Evolutionary conservation across 495 filamentous ascomycete species (phyloP).

Genomic region (Pyrenula massariospora): DNA sequence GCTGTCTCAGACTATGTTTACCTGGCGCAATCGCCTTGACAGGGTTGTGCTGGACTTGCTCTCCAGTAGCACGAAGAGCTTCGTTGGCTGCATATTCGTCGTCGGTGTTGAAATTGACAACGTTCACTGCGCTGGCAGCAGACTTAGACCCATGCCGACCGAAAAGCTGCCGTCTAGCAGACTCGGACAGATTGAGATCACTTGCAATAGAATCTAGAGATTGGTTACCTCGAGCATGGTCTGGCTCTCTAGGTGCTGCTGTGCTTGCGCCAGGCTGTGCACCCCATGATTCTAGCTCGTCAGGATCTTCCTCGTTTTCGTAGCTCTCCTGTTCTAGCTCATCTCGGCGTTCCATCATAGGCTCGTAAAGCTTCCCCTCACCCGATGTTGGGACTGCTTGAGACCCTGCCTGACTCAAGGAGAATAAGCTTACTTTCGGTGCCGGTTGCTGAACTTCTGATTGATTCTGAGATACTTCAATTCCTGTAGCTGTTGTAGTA

Average conservation of each 20-base stretch:
- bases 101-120: slow-evolving; percentile 79
- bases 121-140: slow-evolving; percentile 22
- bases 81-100: slow-evolving; percentile 70
- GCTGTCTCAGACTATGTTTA: slow-evolving; percentile 76
- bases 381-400: background rate
- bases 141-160: slow-evolving; percentile 45
- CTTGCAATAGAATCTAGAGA: slow-evolving; percentile 55
- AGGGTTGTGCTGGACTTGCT: slow-evolving; percentile 61
- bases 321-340: slow-evolving; percentile 4
- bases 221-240: slow-evolving; percentile 11
- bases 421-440: slow-evolving; percentile 54
- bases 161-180: slow-evolving; percentile 70
- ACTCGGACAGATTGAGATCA: slow-evolving; percentile 60
- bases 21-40: slow-evolving; percentile 76
- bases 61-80: slow-evolving; percentile 52
- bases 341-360: slow-evolving; percentile 27
- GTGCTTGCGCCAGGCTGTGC: slow-evolving; percentile 2
- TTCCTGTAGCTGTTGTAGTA: background rate
- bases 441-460: slow-evolving; percentile 18
- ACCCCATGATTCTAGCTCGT: slow-evolving; percentile 5
- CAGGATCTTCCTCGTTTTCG: slow-evolving; percentile 8
- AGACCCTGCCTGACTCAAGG: slow-evolving; percentile 6
- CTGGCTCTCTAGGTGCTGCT: background rate
- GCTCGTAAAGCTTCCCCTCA: slow-evolving; percentile 26
- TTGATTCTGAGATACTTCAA: slow-evolving; percentile 1